phyloP scores from a whole-genome alignment of 345 rosid species.

The Triadica sebifera region DNA sequence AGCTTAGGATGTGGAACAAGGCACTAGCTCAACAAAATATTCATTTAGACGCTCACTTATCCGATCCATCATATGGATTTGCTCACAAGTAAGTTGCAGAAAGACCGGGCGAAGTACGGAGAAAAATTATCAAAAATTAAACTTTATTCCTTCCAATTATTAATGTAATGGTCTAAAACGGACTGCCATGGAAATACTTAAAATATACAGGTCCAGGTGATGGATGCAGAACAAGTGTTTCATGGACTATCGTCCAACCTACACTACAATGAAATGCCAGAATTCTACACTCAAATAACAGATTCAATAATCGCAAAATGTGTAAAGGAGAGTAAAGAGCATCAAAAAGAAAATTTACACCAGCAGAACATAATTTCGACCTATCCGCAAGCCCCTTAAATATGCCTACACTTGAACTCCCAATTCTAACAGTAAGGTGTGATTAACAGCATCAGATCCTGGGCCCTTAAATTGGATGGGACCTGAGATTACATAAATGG shows the following conservation, averaged over 20 bases:
- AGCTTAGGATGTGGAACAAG: too few species aligned
- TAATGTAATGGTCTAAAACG: background rate
- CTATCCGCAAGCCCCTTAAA: background rate
- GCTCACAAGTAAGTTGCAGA: too few species aligned
- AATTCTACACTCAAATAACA: constrained; percentile 4
- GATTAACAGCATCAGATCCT: constrained; percentile 54
- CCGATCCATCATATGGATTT: too few species aligned
- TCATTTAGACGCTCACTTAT: too few species aligned
- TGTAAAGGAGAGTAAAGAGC: too few species aligned
- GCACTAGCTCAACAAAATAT: too few species aligned
- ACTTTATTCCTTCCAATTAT: background rate
- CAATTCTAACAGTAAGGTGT: constrained; percentile 72
- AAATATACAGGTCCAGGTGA: constrained; percentile 6
- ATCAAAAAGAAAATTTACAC: background rate
- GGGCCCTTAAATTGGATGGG: constrained; percentile 90
- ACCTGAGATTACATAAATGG: constrained; percentile 38
- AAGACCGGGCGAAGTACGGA: background rate
- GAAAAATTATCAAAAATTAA: background rate
- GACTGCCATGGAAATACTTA: background rate
- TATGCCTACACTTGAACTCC: constrained; percentile 52
- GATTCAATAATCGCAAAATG: background rate
- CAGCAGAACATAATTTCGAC: background rate
- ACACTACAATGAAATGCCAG: background rate
- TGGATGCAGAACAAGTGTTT: background rate
- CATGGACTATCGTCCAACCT: constrained; percentile 1